Evolutionary conservation across 2,329 filamentous ascomycete species (phyloP).

Genomic region (Colletotrichum scovillei): DNA sequence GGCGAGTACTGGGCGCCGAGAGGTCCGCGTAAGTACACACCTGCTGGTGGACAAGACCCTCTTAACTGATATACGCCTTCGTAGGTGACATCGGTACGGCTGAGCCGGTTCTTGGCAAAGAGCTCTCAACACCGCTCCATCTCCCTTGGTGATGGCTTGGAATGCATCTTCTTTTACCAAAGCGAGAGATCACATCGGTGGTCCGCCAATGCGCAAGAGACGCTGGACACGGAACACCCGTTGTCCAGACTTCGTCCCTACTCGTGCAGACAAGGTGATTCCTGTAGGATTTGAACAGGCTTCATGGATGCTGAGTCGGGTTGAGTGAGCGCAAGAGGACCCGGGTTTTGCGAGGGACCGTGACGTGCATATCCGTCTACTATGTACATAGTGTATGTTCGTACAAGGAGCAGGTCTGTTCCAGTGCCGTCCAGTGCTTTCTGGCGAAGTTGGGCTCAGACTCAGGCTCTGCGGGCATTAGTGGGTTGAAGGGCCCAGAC

Average conservation of each 20-base stretch:
- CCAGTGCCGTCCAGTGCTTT: not conserved
- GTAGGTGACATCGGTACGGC: slow-evolving; percentile 76
- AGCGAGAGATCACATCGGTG: not conserved
- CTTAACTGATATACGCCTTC: slow-evolving; percentile 33
- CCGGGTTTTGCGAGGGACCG: not conserved
- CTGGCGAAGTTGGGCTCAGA: not conserved
- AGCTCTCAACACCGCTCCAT: slow-evolving; percentile 72
- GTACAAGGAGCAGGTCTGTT: slow-evolving; percentile 9
- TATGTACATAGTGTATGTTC: not conserved
- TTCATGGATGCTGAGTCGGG: slow-evolving; percentile 27
- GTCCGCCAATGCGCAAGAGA: not conserved
- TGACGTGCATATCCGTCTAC: not conserved
- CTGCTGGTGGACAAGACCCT: slow-evolving; percentile 6
- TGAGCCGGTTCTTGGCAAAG: slow-evolving; percentile 69
- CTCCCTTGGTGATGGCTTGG: slow-evolving; percentile 69
- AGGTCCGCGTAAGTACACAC: slow-evolving; percentile 67
- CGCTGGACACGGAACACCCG: not conserved
- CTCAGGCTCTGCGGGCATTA: slow-evolving; percentile 18
- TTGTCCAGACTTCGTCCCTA: not conserved
- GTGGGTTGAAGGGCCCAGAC: slow-evolving; percentile 14
- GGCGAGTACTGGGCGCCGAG: slow-evolving; percentile 80
- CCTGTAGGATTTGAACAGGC: slow-evolving; percentile 13
- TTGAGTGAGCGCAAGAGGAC: slow-evolving; percentile 1
- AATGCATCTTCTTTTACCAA: slow-evolving; percentile 3
- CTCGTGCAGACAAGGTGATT: slow-evolving; percentile 4